Conservation (phyloP, 495 filamentous ascomycete genomes). For the Xylaria intraflava region DNA sequence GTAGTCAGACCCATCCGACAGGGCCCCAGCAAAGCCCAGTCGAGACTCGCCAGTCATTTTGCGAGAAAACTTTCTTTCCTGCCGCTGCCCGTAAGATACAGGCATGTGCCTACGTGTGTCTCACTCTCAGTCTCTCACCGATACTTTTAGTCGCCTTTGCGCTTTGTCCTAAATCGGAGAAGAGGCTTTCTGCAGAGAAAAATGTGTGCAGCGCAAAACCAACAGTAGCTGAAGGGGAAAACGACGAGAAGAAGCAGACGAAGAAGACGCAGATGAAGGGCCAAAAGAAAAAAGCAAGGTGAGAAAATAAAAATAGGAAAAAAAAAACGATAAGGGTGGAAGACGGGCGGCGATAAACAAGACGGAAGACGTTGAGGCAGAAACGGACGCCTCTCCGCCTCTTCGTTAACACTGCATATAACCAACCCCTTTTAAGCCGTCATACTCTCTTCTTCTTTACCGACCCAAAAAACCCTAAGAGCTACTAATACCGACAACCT, state of each 20-base stretch:
- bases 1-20: constrained; percentile 11
- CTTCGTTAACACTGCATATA: constrained; percentile 16
- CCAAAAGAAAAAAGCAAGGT: too few species aligned
- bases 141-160: constrained; percentile 27
- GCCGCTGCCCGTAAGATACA: constrained; percentile 22
- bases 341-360: neutral
- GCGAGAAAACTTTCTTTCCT: constrained; percentile 18
- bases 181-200: constrained; percentile 27
- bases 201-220: too few species aligned
- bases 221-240: neutral
- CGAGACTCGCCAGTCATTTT: constrained; percentile 8
- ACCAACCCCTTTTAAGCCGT: constrained; percentile 1
- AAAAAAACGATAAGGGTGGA: neutral
- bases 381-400: constrained; percentile 27
- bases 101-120: constrained; percentile 28
- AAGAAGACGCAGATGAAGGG: neutral
- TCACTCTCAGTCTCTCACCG: constrained; percentile 33
- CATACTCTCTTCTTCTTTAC: constrained; percentile 17
- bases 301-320: neutral
- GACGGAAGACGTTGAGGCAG: too few species aligned
- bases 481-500: constrained; percentile 4
- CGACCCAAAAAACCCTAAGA: constrained; percentile 5
- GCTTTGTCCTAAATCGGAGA: constrained; percentile 31
- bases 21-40: constrained; percentile 6
- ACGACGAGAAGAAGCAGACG: neutral